A percentile compares a stretch with the other conserved stretches of the same genome.
These are phyloP conservation scores for Candida germanica DNA, from an alignment of 805 yeast genomes.

Conservation along the genomic window DNA sequence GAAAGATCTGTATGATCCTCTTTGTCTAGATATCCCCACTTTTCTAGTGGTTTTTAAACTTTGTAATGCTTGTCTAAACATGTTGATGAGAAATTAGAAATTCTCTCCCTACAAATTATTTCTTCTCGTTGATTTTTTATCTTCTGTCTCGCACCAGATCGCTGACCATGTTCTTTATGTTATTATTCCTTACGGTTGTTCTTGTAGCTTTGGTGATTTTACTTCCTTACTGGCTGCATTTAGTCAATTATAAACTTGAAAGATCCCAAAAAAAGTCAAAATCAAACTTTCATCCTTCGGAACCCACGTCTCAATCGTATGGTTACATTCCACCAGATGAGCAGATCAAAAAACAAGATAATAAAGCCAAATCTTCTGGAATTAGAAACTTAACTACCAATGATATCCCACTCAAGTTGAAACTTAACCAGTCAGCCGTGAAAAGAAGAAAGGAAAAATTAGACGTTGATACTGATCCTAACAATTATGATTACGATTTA, in stretches of 20 bases:
- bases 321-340: constrained; percentile 45
- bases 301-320: constrained; percentile 13
- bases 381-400: constrained; percentile 30
- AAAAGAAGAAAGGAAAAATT: constrained; percentile 32
- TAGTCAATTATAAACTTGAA: constrained; percentile 43
- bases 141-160: too few relatives aligned
- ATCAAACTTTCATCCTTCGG: constrained; percentile 1
- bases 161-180: constrained; percentile 38
- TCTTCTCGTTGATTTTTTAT: too few relatives aligned
- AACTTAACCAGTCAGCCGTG: constrained; percentile 21
- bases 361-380: constrained; percentile 16
- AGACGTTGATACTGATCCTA: constrained; percentile 36
- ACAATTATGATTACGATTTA: constrained; percentile 42
- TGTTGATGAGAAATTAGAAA: too few relatives aligned
- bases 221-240: constrained; percentile 50
- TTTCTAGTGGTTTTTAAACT: too few relatives aligned
- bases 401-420: constrained; percentile 36
- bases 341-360: constrained; percentile 14
- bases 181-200: constrained; percentile 39
- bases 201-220: constrained; percentile 38
- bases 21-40: too few relatives aligned
- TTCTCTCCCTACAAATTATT: too few relatives aligned
- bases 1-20: too few relatives aligned
- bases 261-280: constrained; percentile 15
- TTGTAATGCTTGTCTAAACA: too few relatives aligned